Base-by-base conservation (phyloP, 768 basidiomycete genomes). In the Leucocoprinus sp. region DNA sequence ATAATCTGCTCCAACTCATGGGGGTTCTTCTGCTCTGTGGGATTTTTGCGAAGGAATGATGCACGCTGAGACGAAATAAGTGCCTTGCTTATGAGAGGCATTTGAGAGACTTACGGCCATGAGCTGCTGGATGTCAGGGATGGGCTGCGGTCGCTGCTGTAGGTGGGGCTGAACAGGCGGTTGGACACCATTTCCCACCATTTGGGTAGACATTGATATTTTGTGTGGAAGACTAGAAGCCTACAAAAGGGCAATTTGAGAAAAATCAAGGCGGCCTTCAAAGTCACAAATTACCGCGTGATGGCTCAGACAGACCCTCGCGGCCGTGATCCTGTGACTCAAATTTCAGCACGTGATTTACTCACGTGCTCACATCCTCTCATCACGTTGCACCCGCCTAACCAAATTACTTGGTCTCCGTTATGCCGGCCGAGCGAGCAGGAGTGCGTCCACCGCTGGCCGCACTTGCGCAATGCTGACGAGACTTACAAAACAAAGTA, bases 391-490 rank as follows among this genome's bases (percentile, higher is more conserved):
- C 40, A 17, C 19, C 27, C 18, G 27, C n/a, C 31, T 4, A 31
- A 14, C n/a, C n/a, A n/a, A 43, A 22, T 49, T 31, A 42, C 21
- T 50, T 31, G 28, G 31, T 43, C 57, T 35, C 58, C 64, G 72
- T 54, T 58, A 87, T 89, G 85, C 76, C 80, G 58, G 74, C 81
- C 60, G 82, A 88, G 71, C 67, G 87, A 58, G 85, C 85, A 50
- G 88, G 88, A 31, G 87, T 88, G 65, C 43, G 79, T 64, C 8
- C 29, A 27, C 4, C 9, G 24, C 29, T 22, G 6, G 17, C 33
- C n/a, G 6, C 5, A 3, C 39, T 18, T 38, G 39, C 58, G n/a
- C 15, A 22, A n/a, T 43, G 42, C 59, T 59, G 1, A 60, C 31
- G n/a, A n/a, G n/a, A n/a, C n/a, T n/a, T n/a, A 12, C 24, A 8